These are phyloP conservation scores for Solanum hybrid DNA, from an alignment of 305 asterid genomes.

Conservation along the genomic window DNA sequence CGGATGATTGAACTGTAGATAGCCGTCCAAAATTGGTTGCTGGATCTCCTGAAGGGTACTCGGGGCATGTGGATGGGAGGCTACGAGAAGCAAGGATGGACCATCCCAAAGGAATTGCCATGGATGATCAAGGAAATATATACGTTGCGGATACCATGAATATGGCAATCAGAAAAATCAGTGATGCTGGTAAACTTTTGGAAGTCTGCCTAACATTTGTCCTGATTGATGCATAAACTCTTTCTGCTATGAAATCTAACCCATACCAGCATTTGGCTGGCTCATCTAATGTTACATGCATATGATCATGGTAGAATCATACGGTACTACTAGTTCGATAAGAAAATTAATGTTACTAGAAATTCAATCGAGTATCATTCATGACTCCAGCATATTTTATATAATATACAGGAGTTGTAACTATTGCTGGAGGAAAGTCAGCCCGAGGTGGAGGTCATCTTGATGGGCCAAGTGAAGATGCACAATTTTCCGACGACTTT, in stretches of 20 bases:
- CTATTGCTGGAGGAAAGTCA: conserved; percentile 81
- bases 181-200: conserved; percentile 47
- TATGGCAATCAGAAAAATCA: conserved; percentile 86
- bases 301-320: not conserved
- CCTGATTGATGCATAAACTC: not conserved
- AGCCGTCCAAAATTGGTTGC: conserved; percentile 82
- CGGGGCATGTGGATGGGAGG: conserved; percentile 89
- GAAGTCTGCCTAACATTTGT: not conserved
- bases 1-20: conserved; percentile 35
- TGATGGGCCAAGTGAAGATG: conserved; percentile 98
- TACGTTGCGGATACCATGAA: conserved; percentile 86
- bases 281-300: not conserved
- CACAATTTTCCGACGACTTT: conserved; percentile 75
- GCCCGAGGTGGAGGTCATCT: conserved; percentile 75
- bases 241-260: not conserved
- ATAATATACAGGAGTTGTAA: conserved; percentile 57
- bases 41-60: conserved; percentile 86
- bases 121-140: conserved; percentile 72
- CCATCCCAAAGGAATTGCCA: conserved; percentile 79
- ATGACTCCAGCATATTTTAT: not conserved
- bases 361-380: not conserved
- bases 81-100: conserved; percentile 81
- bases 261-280: not conserved
- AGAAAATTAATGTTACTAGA: not conserved
- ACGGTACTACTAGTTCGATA: not conserved